Percentiles rank a stretch among this genome's conserved stretches.
phyloP scores from a whole-genome alignment of 2,329 filamentous ascomycete species.

The Sclerotinia spermophila region DNA sequence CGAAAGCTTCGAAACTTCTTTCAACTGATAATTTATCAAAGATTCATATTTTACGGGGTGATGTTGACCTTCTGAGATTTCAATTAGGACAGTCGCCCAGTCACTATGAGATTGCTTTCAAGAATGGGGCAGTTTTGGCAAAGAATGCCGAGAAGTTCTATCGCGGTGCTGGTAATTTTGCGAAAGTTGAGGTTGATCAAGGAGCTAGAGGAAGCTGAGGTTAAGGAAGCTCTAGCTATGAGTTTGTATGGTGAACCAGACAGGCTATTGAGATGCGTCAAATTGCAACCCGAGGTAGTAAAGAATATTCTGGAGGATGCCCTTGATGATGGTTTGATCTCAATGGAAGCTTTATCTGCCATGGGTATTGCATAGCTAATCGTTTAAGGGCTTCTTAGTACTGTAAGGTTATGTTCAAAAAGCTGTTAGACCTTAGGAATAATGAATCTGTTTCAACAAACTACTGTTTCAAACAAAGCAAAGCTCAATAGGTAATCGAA shows the following conservation, averaged over 20 bases:
- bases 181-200: slow-evolving; percentile 39
- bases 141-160: slow-evolving; percentile 58
- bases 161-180: slow-evolving; percentile 44
- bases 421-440: background rate
- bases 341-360: slow-evolving; percentile 14
- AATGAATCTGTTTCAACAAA: background rate
- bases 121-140: slow-evolving; percentile 46
- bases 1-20: slow-evolving; percentile 49
- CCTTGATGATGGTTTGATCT: slow-evolving; percentile 26
- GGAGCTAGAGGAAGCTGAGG: slow-evolving; percentile 43
- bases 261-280: slow-evolving; percentile 24
- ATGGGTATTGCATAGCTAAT: slow-evolving; percentile 23
- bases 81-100: slow-evolving; percentile 46
- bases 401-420: background rate
- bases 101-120: slow-evolving; percentile 41
- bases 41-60: slow-evolving; percentile 52
- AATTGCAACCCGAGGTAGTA: slow-evolving; percentile 5
- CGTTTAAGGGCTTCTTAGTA: background rate
- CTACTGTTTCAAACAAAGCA: background rate
- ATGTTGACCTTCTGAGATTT: slow-evolving; percentile 52
- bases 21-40: slow-evolving; percentile 47
- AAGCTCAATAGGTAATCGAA: background rate
- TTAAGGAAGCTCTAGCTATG: slow-evolving; percentile 47
- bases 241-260: slow-evolving; percentile 42
- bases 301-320: slow-evolving; percentile 23